phyloP scores from a whole-genome alignment of 2,329 filamentous ascomycete genomes.

The Sordariomycetes sp. region DNA sequence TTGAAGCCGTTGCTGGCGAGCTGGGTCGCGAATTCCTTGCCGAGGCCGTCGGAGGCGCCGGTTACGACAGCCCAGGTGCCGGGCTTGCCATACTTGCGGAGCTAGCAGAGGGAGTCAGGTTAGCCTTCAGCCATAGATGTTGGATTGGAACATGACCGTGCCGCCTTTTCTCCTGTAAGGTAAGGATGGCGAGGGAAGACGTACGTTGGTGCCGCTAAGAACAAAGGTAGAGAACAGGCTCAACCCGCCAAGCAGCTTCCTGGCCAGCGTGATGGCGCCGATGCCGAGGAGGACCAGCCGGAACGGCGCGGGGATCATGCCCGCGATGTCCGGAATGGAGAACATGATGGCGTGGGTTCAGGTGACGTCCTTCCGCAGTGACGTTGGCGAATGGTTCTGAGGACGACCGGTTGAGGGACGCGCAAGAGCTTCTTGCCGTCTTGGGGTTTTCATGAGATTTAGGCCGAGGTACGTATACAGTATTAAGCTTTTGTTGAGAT shows the following conservation, averaged over 20 bases:
- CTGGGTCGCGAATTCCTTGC: conserved; percentile 89
- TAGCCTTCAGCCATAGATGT: not conserved
- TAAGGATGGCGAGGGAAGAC: conserved; percentile 11
- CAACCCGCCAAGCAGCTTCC: not conserved
- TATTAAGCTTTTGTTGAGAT: too few species aligned
- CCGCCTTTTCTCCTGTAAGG: not conserved
- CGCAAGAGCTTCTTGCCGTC: too few species aligned
- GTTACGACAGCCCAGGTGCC: conserved; percentile 93
- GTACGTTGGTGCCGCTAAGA: conserved; percentile 48
- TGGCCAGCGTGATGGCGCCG: not conserved
- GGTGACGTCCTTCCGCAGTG: not conserved
- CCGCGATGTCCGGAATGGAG: not conserved
- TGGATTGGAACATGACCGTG: not conserved
- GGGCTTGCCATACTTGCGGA: conserved; percentile 79
- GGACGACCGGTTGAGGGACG: too few species aligned
- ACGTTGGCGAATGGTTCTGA: too few species aligned
- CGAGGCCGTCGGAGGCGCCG: conserved; percentile 89
- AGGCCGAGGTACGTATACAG: too few species aligned
- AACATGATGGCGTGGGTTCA: not conserved
- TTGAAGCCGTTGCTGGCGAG: conserved; percentile 90
- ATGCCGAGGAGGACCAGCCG: not conserved
- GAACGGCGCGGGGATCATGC: not conserved
- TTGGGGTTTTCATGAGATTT: too few species aligned
- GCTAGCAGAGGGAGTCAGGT: conserved; percentile 31
- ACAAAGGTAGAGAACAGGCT: conserved; percentile 17